Evolutionary conservation across 108 stramenopile species (phyloP), one percentile per base, ranked within the genome.

Genomic region (Nitzschia inconspicua): DNA sequence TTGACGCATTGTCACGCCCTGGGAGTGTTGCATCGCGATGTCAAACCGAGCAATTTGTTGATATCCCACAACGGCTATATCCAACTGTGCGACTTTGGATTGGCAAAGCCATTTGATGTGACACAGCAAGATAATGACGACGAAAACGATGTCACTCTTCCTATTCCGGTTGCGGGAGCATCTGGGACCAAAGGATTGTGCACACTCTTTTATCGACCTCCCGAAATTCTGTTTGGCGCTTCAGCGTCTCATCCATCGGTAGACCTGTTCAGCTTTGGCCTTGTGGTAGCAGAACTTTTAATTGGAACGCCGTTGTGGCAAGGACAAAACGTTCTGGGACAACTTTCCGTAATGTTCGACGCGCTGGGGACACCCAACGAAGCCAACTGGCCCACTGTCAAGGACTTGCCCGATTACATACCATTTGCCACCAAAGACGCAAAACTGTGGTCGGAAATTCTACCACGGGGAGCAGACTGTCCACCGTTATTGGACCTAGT

Each of bases 11-110:
- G 91, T 55, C 98, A 99, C 75, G 61, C 44, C 9, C 74, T 83
- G 60, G 82, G 84, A 52, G 73, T 99, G 19, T 68, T 99, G 23
- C 98, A 99, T 75, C 65, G 95, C 25, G 98, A 99, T 68, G 46
- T 99, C 16, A 99, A 96, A 60, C 97, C 97, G 0, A 91, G 93
- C 16, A 96, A 96, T 63, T 53, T 91, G 16, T 63, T 91, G 48
- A 72, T 94, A 10, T 31, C 62, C 22, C 56, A 61, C 6, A 29
- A 54, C 10, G 91, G 91, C n/a, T 28, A 22, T 0, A 63, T 93
- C 29, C 74, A 84, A 47, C 57, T 93, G 11, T 80, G 85, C 47
- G 91, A 93, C 64, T 93, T 93, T 70, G 91, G 91, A 29, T 42
- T 93, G 25, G 77, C 84, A 34, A 86, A 63, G 44, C 65, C 63